Base-by-base conservation (phyloP, 176 grass and related monocot genomes). In the Carex parvula region DNA sequence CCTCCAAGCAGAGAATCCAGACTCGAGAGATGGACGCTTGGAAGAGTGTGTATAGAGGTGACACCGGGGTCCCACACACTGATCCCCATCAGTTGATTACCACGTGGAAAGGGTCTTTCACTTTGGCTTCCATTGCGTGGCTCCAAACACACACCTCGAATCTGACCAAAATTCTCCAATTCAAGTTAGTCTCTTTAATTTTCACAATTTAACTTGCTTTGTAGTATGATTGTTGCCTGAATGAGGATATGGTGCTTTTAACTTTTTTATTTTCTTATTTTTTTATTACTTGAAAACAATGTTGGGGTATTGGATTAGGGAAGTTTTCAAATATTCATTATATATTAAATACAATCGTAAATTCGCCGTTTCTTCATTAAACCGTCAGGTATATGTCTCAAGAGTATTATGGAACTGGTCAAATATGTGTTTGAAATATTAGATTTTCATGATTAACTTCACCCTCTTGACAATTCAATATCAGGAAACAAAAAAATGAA, bases 61-160 rank as follows among this genome's bases (percentile, higher is more conserved):
- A 98, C 84, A 85, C 85, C 6, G 95, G 89, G 41, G 92, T 98
- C 46, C 95, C 92, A 82, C 92, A 94, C 87, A 87, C 92, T 0
- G 89, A 98, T 76, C 89, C 92, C 13, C 85, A 91, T 41, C 82
- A 87, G 18, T 84, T 98, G 22, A 60, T 90, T 15, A 41, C 76
- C 84, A 93, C 86, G 41, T 98, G 95, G 92, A 90, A 70, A 18
- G 92, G 91, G 30, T 70, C 88, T 80, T 88, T 91, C 82, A 88
- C 86, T 64, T 89, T 98, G 82, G 91, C 89, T 66, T 86, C 89
- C 80, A 73, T 94, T 70, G 90, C 92, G 60, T 98, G 89, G 86
- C 84, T 91, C 82, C 89, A 89, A 41, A 88, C 92, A 70, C 90
- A 95, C 53, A 87, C 86, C 82, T 54, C 90, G 41, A 65, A 85